Conservation (phyloP, 2,329 filamentous ascomycete genomes). For the Talaromyces pinophilus region DNA sequence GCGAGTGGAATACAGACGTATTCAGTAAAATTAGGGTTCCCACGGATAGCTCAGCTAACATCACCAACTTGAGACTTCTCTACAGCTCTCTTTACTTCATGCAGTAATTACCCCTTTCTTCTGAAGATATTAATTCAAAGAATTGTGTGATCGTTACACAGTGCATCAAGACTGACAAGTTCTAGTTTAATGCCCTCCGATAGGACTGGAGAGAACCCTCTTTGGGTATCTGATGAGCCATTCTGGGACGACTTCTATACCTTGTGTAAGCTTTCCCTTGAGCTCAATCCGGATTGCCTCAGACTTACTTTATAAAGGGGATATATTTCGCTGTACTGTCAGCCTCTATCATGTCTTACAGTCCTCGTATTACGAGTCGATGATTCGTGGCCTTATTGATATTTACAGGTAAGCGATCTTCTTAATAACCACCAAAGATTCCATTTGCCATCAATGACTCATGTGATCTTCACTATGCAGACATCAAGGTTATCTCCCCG, state of each 20-base stretch:
- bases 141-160: background rate
- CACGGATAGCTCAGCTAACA: slow-evolving; percentile 35
- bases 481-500: slow-evolving; percentile 61
- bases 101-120: slow-evolving; percentile 39
- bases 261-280: slow-evolving; percentile 38
- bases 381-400: slow-evolving; percentile 67
- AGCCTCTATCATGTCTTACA: slow-evolving; percentile 67
- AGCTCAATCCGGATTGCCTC: too few relatives aligned
- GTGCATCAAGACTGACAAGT: background rate
- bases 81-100: slow-evolving; percentile 59
- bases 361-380: slow-evolving; percentile 63
- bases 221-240: slow-evolving; percentile 64
- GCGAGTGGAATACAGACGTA: slow-evolving; percentile 61
- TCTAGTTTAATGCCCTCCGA: slow-evolving; percentile 63
- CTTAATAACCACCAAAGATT: background rate
- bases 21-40: slow-evolving; percentile 48
- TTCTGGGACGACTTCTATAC: slow-evolving; percentile 74
- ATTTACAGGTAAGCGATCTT: slow-evolving; percentile 59
- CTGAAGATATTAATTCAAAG: background rate
- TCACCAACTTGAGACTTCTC: slow-evolving; percentile 33
- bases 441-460: background rate
- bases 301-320: slow-evolving; percentile 49
- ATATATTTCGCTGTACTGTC: slow-evolving; percentile 65
- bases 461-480: slow-evolving; percentile 14
- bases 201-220: slow-evolving; percentile 69